phyloP scores from a whole-genome alignment of 768 basidiomycete genomes.

The Neoboletus magnificus region DNA sequence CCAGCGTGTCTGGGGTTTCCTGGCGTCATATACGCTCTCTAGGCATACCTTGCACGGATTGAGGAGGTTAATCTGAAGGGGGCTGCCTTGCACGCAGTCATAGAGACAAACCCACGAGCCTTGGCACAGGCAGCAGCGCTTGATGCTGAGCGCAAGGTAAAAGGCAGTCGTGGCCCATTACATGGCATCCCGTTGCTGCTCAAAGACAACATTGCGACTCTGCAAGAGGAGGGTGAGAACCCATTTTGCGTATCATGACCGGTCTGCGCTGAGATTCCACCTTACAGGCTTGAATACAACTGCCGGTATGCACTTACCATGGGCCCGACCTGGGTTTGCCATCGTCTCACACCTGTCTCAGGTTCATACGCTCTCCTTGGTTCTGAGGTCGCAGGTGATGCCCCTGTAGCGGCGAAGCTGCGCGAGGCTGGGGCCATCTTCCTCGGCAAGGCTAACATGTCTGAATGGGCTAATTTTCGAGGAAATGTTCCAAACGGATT shows the following conservation, averaged over 20 bases:
- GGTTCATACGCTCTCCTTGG: conserved; percentile 36
- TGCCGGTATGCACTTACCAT: conserved; percentile 23
- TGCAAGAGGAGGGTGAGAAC: conserved; percentile 29
- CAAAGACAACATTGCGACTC: conserved; percentile 44
- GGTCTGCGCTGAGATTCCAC: background rate
- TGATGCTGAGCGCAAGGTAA: conserved; percentile 45
- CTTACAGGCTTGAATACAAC: conserved; percentile 38
- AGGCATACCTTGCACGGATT: conserved; percentile 67
- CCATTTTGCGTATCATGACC: background rate
- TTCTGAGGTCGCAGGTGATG: conserved; percentile 35
- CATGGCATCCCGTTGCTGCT: conserved; percentile 61
- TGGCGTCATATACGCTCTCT: background rate
- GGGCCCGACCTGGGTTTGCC: background rate
- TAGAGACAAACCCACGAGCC: conserved; percentile 59
- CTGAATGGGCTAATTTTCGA: conserved; percentile 44
- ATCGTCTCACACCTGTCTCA: conserved; percentile 4
- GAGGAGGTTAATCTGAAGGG: conserved; percentile 64
- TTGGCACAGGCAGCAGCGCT: conserved; percentile 48
- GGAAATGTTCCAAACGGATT: conserved; percentile 41
- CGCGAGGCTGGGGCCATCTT: conserved; percentile 35
- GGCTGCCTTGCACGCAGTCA: conserved; percentile 53
- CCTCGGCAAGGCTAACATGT: conserved; percentile 43
- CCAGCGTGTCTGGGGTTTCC: background rate
- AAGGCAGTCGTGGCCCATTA: conserved; percentile 43
- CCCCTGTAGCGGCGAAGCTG: conserved; percentile 28